These are phyloP conservation scores for Malus orientalis DNA, from an alignment of 306 rosid species.

Conservation along the genomic window DNA sequence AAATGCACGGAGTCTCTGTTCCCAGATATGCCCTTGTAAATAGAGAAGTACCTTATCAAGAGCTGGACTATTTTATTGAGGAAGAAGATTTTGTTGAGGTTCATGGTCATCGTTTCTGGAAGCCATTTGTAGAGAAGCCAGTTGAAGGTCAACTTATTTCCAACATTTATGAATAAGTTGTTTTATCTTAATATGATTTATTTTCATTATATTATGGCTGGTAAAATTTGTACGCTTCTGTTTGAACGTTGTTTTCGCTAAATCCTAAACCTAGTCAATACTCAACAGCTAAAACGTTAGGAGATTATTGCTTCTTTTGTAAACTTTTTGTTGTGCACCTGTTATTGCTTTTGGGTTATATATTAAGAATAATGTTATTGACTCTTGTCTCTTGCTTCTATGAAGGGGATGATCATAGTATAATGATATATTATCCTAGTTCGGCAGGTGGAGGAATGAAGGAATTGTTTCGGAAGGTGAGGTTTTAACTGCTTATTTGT, in stretches of 20 bases:
- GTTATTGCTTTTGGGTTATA: background rate
- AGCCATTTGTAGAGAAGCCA: conserved; percentile 99
- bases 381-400: conserved; percentile 26
- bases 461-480: conserved; percentile 96
- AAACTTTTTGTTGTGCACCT: conserved; percentile 1
- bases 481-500: conserved; percentile 27
- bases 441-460: conserved; percentile 99
- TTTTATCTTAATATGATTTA: conserved; percentile 12
- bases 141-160: conserved; percentile 66
- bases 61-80: conserved; percentile 79
- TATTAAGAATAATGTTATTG: conserved; percentile 12
- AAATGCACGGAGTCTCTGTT: conserved; percentile 74
- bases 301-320: background rate
- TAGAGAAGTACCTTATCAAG: conserved; percentile 70
- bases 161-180: conserved; percentile 9
- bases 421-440: conserved; percentile 98
- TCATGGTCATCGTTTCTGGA: conserved; percentile 73
- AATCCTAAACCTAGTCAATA: background rate
- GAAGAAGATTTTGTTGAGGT: conserved; percentile 98
- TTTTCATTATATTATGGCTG: background rate
- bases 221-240: background rate
- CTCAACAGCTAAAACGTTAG: background rate
- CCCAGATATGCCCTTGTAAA: conserved; percentile 94
- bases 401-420: conserved; percentile 94
- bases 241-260: background rate